Percentiles rank a stretch among this genome's conserved stretches.
Conservation (phyloP, 2,329 filamentous ascomycete species). For the Didymella keratinophila region DNA sequence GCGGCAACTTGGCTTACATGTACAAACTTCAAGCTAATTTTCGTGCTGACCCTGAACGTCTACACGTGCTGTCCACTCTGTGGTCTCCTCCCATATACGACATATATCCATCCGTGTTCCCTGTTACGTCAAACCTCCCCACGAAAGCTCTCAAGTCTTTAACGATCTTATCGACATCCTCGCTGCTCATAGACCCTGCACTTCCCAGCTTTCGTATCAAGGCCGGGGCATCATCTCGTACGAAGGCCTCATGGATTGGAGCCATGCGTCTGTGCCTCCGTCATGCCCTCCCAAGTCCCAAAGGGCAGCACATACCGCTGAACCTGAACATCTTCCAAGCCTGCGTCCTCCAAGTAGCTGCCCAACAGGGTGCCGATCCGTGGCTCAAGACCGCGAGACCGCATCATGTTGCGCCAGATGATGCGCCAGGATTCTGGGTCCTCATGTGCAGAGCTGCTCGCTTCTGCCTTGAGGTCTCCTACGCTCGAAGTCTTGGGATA, state of each 20-base stretch:
- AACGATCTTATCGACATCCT: not conserved
- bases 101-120: slow-evolving; percentile 1
- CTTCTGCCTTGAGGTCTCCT: no score
- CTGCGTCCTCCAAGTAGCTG: no score
- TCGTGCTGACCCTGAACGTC: no score
- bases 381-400: no score
- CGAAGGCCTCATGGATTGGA: not conserved
- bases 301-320: not conserved
- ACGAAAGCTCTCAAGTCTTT: not conserved
- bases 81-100: not conserved
- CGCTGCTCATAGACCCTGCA: not conserved
- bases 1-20: not conserved
- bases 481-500: no score
- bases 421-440: no score
- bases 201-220: not conserved
- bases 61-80: not conserved
- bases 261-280: not conserved
- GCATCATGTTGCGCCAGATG: no score
- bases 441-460: no score
- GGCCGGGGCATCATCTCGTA: not conserved
- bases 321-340: no score
- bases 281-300: slow-evolving; percentile 1
- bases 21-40: no score
- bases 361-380: no score
- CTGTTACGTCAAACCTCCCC: not conserved